These are phyloP conservation scores for Mycena epipterygia DNA, from an alignment of 768 basidiomycete species.

Conservation along the genomic window DNA sequence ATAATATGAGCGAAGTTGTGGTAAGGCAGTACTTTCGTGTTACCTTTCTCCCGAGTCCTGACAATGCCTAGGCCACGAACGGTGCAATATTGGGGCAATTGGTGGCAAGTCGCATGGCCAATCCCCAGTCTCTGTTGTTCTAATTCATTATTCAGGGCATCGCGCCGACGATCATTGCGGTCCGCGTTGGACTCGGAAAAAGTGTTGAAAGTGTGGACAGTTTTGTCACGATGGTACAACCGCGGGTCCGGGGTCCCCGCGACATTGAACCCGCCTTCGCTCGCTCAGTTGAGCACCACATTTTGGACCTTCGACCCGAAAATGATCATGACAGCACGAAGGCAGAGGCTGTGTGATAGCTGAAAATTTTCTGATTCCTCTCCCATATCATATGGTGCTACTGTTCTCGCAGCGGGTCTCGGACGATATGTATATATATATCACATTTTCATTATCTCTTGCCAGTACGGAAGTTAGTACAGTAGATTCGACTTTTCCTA, in stretches of 20 bases:
- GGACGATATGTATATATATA: no score
- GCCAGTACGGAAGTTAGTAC: no score
- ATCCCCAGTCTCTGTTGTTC: neutral
- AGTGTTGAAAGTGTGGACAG: conserved; percentile 15
- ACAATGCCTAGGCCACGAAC: neutral
- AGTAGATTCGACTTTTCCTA: no score
- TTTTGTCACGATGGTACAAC: neutral
- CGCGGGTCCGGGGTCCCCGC: neutral
- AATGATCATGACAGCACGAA: neutral
- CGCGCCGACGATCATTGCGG: conserved; percentile 16
- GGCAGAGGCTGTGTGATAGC: conserved; percentile 3
- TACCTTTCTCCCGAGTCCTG: neutral
- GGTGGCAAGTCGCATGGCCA: conserved; percentile 1
- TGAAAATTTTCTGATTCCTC: neutral
- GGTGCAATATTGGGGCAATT: conserved; percentile 19
- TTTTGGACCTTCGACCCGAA: conserved; percentile 11
- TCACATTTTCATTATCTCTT: no score
- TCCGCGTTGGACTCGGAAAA: conserved; percentile 20
- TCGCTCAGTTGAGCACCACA: neutral
- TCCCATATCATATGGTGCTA: no score
- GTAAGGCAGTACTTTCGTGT: neutral
- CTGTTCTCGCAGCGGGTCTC: no score
- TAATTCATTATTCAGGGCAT: conserved; percentile 8
- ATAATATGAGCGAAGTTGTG: no score
- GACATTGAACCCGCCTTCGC: neutral